Evolutionary conservation across 1,284 basidiomycete species (phyloP), one percentile per base, ranked within the genome.

Genomic region (Boletus sp.): DNA sequence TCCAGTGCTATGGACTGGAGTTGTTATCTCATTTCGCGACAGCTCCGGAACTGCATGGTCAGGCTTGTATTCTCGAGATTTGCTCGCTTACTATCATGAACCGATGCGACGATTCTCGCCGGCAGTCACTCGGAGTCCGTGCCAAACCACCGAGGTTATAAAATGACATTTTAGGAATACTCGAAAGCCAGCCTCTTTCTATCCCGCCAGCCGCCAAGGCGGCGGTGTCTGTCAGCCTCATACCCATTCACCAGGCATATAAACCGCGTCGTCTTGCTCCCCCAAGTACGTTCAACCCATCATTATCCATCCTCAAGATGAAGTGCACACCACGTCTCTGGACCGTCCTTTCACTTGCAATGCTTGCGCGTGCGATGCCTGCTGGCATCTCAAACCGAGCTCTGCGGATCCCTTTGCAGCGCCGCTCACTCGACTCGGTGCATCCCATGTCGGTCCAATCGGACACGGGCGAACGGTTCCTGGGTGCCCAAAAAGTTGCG

Each of bases 161-260:
- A 33, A 3, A 35, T 20, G 41, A 61, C 35, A 36, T 9, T 13
- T 33, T 24, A 43, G 22, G 15, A 29, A n/a, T 33, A 29, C 13
- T 7, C 24, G 24, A 20, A 20, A 12, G 37, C 4, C 22, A n/a
- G 11, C 11, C 18, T 51, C 36, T 46, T 36, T n/a, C 20, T 39
- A 29, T 33, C 22, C 20, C 41, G 27, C 58, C 52, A 63, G 60
- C 61, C 56, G 12, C 49, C 36, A 9, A 35, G 35, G 41, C 20
- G 31, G 43, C 39, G 3, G 33, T n/a, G 35, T 29, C 46, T 49
- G 63, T 66, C 61, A 68, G 66, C 64, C 65, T 35, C 65, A 49
- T 31, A 43, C 45, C 20, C 29, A n/a, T 20, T n/a, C 42, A 11
- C 27, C 36, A 37, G 29, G 24, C 45, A 68, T 62, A 62, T 66